Evolutionary conservation across 1,284 basidiomycete genomes (phyloP).

Genomic region (Trichosporon sp.): DNA sequence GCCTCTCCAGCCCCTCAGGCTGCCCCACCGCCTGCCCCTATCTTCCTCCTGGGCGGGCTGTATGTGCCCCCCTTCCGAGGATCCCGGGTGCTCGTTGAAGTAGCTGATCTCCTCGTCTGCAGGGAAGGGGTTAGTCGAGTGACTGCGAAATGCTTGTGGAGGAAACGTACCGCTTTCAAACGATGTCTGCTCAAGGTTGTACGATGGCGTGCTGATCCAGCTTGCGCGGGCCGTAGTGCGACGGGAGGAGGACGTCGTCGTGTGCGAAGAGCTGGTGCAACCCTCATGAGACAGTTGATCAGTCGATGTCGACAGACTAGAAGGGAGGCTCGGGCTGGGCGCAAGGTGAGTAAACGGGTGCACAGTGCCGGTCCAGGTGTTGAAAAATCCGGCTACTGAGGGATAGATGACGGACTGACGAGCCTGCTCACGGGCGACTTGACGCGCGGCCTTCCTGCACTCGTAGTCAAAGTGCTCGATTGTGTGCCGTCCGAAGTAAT

Average conservation of each 20-base stretch:
- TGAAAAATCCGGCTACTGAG: background rate
- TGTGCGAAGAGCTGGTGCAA: background rate
- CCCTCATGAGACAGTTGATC: background rate
- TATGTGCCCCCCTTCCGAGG: background rate
- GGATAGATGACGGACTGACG: background rate
- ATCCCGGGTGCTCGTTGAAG: background rate
- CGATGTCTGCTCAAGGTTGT: background rate
- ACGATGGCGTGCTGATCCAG: background rate
- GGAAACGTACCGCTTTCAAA: background rate
- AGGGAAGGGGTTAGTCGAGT: background rate
- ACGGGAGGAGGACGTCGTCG: background rate
- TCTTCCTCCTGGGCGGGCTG: too few relatives aligned
- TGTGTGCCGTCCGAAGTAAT: background rate
- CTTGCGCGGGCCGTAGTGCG: background rate
- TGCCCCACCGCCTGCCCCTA: background rate
- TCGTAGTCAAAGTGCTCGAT: background rate
- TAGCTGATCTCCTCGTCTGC: background rate
- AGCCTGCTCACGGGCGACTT: background rate
- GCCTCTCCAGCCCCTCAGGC: conserved; percentile 1
- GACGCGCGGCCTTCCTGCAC: background rate
- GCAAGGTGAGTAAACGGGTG: background rate
- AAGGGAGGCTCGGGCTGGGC: background rate
- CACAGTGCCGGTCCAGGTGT: background rate
- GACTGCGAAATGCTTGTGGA: background rate
- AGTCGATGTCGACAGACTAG: background rate